A percentile compares a stretch with the other conserved stretches of the same genome.
phyloP scores from a whole-genome alignment of 2,329 filamentous ascomycete species.

The Penicillium italicum region DNA sequence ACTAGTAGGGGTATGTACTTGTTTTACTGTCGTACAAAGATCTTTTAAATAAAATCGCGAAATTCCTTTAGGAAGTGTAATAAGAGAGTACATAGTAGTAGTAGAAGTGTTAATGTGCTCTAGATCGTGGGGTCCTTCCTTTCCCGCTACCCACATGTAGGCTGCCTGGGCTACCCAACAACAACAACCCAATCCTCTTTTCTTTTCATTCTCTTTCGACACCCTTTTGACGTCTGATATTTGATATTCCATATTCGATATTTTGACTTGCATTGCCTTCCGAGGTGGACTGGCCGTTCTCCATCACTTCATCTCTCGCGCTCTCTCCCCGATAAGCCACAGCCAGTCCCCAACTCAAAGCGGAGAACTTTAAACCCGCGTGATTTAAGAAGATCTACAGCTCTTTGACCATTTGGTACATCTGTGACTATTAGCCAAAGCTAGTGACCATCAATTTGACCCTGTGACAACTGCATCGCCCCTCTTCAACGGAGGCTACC shows the following conservation, averaged over 20 bases:
- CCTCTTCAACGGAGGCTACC: slow-evolving; percentile 12
- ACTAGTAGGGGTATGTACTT: no score
- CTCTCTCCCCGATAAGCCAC: slow-evolving; percentile 2
- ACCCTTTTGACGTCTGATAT: background rate
- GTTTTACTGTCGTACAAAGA: no score
- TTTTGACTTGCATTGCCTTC: background rate
- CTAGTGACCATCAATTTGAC: background rate
- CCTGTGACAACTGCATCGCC: slow-evolving; percentile 4
- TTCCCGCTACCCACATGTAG: no score
- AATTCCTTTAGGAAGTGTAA: no score
- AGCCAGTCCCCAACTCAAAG: background rate
- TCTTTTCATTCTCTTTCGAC: background rate
- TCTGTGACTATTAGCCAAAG: background rate
- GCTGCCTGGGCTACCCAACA: background rate
- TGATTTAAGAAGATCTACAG: background rate
- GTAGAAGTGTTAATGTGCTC: no score
- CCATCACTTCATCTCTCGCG: background rate
- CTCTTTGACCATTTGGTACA: background rate
- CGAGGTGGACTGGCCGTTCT: background rate
- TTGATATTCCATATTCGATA: background rate
- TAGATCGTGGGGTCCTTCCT: no score
- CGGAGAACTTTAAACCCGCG: background rate
- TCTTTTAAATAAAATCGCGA: no score
- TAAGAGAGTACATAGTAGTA: no score
- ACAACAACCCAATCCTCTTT: background rate